Base-by-base conservation (phyloP, 768 basidiomycete species). In the Russula emetica region DNA sequence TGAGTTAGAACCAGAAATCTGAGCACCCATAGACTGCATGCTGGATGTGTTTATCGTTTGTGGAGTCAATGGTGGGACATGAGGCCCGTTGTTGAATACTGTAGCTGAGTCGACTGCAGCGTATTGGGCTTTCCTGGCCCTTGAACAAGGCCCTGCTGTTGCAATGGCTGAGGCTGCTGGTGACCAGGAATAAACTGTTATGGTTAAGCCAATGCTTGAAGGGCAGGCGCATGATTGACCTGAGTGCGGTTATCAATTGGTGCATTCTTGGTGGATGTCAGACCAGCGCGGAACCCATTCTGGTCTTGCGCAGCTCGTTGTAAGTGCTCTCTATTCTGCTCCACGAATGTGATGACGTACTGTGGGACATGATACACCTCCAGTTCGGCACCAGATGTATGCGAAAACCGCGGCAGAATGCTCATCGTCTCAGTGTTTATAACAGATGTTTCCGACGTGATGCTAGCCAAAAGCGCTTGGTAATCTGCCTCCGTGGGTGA, bases 401-500 rank as follows among this genome's bases (percentile, higher is more conserved):
- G 58, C 1, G 63, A 60, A 18, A 64, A 64, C 20, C 58, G 63
- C 3, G 63, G 58, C 6, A 64, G 14, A 13, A 64, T 60, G 54
- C 63, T 44, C 63, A 64, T 64, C 38, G 30, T 40, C 2, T 60
- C 30, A 18, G 54, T 1, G 16, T 38, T n/a, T 38, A 56, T 60
- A 20, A 20, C 1, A 55, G 63, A 13, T 13, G 58, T 13, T 24
- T 60, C 59, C 26, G 54, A 36, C 9, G 40, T 28, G 45, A 60
- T 51, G 24, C 5, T 57, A 30, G 40, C 32, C 38, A 59, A 55
- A 24, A 64, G 58, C 3, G 58, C 45, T 22, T 64, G 58, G 45
- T 64, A 64, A 44, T 64, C 63, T 13, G 63, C 47, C 18, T 64
- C 63, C 18, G 58, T 60, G n/a, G n/a, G n/a, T n/a, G n/a, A n/a